Evolutionary conservation across 768 basidiomycete genomes (phyloP).

Genomic region (Tricholoma bakamatsutake): DNA sequence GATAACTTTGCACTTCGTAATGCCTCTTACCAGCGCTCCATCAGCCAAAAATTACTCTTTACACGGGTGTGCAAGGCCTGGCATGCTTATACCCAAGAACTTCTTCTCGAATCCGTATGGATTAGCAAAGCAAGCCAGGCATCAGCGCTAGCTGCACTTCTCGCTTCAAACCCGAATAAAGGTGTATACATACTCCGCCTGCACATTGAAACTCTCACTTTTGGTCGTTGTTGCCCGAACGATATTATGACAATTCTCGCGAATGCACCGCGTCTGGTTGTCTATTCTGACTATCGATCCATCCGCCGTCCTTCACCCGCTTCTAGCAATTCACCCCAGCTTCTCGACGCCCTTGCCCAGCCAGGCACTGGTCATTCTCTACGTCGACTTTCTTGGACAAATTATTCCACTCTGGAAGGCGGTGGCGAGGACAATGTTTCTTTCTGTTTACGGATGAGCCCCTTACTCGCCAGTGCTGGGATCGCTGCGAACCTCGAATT

Average conservation of each 20-base stretch:
- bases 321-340: slow-evolving; percentile 45
- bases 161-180: slow-evolving; percentile 28
- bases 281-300: slow-evolving; percentile 60
- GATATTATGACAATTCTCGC: slow-evolving; percentile 68
- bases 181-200: slow-evolving; percentile 55
- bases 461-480: slow-evolving; percentile 40
- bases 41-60: slow-evolving; percentile 45
- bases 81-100: slow-evolving; percentile 46
- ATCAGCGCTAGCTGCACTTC: slow-evolving; percentile 31
- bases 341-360: slow-evolving; percentile 54
- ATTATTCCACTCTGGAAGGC: slow-evolving; percentile 31
- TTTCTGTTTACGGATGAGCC: slow-evolving; percentile 48
- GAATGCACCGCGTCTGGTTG: slow-evolving; percentile 50
- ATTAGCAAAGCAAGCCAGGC: slow-evolving; percentile 50
- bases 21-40: slow-evolving; percentile 38
- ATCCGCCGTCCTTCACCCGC: slow-evolving; percentile 46
- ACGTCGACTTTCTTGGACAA: slow-evolving; percentile 63
- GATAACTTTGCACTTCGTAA: slow-evolving; percentile 29
- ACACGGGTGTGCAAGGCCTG: slow-evolving; percentile 52
- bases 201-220: slow-evolving; percentile 63
- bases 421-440: slow-evolving; percentile 40
- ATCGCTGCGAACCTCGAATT: slow-evolving; percentile 53
- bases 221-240: slow-evolving; percentile 59
- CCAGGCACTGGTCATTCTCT: slow-evolving; percentile 38
- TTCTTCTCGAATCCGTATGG: slow-evolving; percentile 68